phyloP scores from a whole-genome alignment of 1,284 basidiomycete species.

The Grifola frondosa region DNA sequence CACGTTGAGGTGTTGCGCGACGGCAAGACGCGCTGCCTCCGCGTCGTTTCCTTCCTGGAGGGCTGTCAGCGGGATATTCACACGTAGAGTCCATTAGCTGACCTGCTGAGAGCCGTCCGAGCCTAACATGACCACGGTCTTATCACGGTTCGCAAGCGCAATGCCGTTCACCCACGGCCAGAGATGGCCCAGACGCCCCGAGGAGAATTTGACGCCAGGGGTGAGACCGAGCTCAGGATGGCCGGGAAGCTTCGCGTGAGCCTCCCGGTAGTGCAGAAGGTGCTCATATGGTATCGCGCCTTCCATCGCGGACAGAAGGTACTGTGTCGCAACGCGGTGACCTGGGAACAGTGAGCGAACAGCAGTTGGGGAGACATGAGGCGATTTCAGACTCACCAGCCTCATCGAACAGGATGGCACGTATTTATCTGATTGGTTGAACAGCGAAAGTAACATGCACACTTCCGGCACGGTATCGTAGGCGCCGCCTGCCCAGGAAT shows the following conservation, averaged over 20 bases:
- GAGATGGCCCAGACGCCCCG: constrained; percentile 81
- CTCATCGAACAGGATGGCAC: constrained; percentile 72
- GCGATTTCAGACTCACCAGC: constrained; percentile 50
- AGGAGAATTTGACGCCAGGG: constrained; percentile 85
- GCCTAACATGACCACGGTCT: constrained; percentile 77
- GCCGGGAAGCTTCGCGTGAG: constrained; percentile 81
- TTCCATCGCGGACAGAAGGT: constrained; percentile 74
- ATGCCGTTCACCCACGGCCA: constrained; percentile 84
- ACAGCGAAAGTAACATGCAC: constrained; percentile 69
- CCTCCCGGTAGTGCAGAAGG: constrained; percentile 79
- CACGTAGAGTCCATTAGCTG: too few relatives aligned
- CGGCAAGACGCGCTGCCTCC: constrained; percentile 82
- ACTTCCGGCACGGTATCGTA: constrained; percentile 86
- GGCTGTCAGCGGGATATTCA: too few relatives aligned
- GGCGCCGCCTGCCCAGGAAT: constrained; percentile 59
- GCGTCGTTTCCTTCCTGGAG: constrained; percentile 88
- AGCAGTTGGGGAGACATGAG: background rate
- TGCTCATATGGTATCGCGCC: constrained; percentile 72
- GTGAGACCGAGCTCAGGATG: constrained; percentile 85
- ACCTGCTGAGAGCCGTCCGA: constrained; percentile 83
- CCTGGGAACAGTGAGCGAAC: constrained; percentile 42
- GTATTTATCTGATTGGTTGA: constrained; percentile 63
- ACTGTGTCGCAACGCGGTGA: constrained; percentile 86
- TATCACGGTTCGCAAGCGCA: constrained; percentile 73
- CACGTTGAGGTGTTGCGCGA: constrained; percentile 77